A percentile compares a stretch with the other conserved stretches of the same genome.
These are phyloP conservation scores for Ganoderma boninense DNA, from an alignment of 1,284 basidiomycete genomes.

Conservation along the genomic window DNA sequence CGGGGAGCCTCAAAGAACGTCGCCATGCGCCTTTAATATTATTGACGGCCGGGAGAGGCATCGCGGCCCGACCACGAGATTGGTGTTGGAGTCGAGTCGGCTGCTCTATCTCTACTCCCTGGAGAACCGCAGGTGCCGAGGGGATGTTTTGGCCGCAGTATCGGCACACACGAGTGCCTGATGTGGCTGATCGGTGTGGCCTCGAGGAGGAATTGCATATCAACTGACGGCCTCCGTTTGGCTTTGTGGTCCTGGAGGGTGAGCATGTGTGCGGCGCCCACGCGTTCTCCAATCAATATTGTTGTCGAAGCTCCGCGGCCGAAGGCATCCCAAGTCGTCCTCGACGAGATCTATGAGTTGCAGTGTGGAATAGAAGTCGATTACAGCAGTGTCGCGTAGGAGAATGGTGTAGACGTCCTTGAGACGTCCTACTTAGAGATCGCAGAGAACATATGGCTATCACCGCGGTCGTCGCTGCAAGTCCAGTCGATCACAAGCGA, in stretches of 20 bases:
- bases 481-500: neutral
- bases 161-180: constrained; percentile 27
- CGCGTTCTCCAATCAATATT: constrained; percentile 7
- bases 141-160: constrained; percentile 11
- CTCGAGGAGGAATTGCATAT: constrained; percentile 20
- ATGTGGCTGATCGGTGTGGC: constrained; percentile 30
- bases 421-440: too few relatives aligned
- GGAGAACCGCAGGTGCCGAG: constrained; percentile 3
- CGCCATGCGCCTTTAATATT: constrained; percentile 34
- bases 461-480: neutral
- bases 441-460: neutral
- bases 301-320: neutral
- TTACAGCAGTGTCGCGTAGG: neutral
- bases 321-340: neutral
- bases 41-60: constrained; percentile 23
- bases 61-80: constrained; percentile 22
- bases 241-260: neutral
- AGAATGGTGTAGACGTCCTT: neutral
- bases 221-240: constrained; percentile 37
- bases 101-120: constrained; percentile 3
- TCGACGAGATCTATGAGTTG: neutral
- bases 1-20: constrained; percentile 27
- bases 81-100: neutral
- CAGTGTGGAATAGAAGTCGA: neutral
- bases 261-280: constrained; percentile 15